Conservation (phyloP, 106 monocot genomes). For the Dioscorea alata region DNA sequence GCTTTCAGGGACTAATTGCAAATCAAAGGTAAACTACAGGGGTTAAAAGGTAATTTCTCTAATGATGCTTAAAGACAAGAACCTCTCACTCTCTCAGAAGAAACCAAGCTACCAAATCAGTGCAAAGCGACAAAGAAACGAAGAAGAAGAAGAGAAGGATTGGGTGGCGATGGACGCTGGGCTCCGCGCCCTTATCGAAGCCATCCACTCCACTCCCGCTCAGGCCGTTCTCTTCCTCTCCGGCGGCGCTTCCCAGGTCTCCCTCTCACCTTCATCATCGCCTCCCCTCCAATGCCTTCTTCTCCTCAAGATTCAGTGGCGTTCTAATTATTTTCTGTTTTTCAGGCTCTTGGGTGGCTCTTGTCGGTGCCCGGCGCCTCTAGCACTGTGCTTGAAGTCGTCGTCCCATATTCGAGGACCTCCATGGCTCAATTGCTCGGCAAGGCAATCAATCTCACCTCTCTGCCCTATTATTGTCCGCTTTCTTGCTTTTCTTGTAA, state of each 20-base stretch:
- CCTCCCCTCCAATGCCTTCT: not conserved
- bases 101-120: not conserved
- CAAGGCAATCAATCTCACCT: conserved; percentile 35
- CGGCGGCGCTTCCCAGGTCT: conserved; percentile 96
- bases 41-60: too few relatives aligned
- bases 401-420: conserved; percentile 73
- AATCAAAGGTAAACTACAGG: too few relatives aligned
- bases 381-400: conserved; percentile 71
- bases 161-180: conserved; percentile 31
- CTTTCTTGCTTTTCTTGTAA: not conserved
- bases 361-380: conserved; percentile 90
- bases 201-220: conserved; percentile 60
- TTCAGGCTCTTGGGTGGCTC: conserved; percentile 81
- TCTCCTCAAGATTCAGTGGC: not conserved
- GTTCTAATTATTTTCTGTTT: not conserved
- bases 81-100: not conserved
- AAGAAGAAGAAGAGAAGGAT: not conserved
- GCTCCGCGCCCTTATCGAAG: conserved; percentile 63
- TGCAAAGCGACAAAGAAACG: not conserved
- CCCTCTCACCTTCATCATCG: conserved; percentile 14
- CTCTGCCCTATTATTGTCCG: not conserved
- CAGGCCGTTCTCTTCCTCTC: conserved; percentile 73
- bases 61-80: too few relatives aligned
- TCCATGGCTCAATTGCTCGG: conserved; percentile 83
- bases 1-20: too few relatives aligned